Evolutionary conservation across 371 early-diverging fungal genomes (phyloP), one percentile per base, ranked within the genome.

Genomic region (Circinella umbellata): DNA sequence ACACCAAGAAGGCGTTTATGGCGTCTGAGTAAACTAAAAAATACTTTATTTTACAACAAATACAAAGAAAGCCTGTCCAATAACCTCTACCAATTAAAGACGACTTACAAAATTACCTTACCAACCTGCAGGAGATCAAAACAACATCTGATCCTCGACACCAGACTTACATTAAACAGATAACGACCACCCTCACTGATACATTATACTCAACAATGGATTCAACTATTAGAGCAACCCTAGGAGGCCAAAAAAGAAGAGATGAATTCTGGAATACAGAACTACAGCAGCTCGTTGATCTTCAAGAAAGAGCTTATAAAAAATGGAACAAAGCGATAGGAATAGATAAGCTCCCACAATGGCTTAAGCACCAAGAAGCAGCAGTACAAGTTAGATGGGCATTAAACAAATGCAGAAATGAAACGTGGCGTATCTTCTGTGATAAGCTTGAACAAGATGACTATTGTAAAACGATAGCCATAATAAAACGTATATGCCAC

Each of bases 121-220:
- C 27, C 27, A 27, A 27, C 27, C 27, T 27, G 27, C 27, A 27
- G 27, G 27, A 27, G 27, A 51, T 7, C 14, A 14, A 8, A 51
- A 15, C 14, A 8, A 17, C 51, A 68, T 17, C 8, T 4, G 20
- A 27, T 11, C 11, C n/a, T 37, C 15, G 4, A 18, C 51, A 51
- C 51, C 51, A 51, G 17, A 51, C 14, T 51, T 51, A 4, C 15
- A 36, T 34, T 11, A 1, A 13, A 27, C 6, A 11, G 37, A 61
- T 18, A 27, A 27, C 27, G 27, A 27, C 27, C 27, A 27, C 27
- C 2, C 27, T 27, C 27, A 27, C 27, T 27, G 27, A 27, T 27
- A 27, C 27, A 2, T 27, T 27, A 27, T 34, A 61, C 49, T 48
- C 57, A 18, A 3, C 51, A 39, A 61, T 70, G 13, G 64, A 70